Evolutionary conservation across 805 yeast species (phyloP).

Genomic region (Wickerhamiella alocasiicola): DNA sequence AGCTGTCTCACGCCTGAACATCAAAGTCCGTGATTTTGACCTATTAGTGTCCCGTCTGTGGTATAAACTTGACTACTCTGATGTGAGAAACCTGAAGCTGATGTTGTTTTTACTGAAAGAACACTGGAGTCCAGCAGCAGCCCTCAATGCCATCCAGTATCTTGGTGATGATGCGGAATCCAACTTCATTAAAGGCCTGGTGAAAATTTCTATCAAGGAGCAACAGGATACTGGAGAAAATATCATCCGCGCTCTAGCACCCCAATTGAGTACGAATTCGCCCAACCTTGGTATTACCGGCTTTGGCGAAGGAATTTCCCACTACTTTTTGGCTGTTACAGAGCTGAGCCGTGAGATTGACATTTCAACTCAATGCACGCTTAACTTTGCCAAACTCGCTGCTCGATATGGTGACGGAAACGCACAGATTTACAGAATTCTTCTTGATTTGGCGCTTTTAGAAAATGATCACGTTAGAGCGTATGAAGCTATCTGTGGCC

Average conservation of each 20-base stretch:
- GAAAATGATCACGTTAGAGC: conserved; percentile 21
- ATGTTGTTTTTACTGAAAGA: conserved; percentile 5
- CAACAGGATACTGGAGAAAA: conserved; percentile 2
- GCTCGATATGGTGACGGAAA: conserved; percentile 11
- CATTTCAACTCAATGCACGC: conserved; percentile 22
- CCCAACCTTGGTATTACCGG: conserved; percentile 1
- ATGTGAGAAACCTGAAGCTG: not conserved
- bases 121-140: conserved; percentile 1
- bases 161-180: conserved; percentile 8
- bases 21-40: conserved; percentile 1
- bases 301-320: conserved; percentile 1
- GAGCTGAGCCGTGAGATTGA: conserved; percentile 2
- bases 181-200: conserved; percentile 4
- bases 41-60: conserved; percentile 5
- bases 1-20: conserved; percentile 1
- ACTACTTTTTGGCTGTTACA: not conserved
- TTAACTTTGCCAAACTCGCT: conserved; percentile 28
- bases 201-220: not conserved
- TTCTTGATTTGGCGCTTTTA: conserved; percentile 23
- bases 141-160: conserved; percentile 3
- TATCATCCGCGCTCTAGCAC: conserved; percentile 1
- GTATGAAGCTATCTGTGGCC: conserved; percentile 26
- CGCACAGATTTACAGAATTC: conserved; percentile 1
- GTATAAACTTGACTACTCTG: conserved; percentile 9
- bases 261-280: not conserved